phyloP scores from a whole-genome alignment of 2,329 filamentous ascomycete genomes.

The Penicillium sumatraense region DNA sequence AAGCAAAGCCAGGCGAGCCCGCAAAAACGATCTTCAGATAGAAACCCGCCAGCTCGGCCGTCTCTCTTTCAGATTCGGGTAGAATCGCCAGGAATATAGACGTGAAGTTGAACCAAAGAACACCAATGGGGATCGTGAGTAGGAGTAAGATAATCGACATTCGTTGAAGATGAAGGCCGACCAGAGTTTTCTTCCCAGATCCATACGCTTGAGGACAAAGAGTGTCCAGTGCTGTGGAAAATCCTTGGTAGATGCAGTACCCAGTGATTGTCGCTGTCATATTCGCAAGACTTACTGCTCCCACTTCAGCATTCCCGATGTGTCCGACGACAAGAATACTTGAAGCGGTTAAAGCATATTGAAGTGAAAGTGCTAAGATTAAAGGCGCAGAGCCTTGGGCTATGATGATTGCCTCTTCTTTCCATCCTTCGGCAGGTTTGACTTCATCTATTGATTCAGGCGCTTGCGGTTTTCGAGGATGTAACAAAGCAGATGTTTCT shows the following conservation, averaged over 20 bases:
- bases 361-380: slow-evolving; percentile 74
- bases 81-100: slow-evolving; percentile 68
- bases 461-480: background rate
- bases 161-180: slow-evolving; percentile 80
- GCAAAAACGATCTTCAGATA: slow-evolving; percentile 73
- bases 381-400: slow-evolving; percentile 55
- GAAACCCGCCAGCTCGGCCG: slow-evolving; percentile 66
- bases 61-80: slow-evolving; percentile 69
- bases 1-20: slow-evolving; percentile 75
- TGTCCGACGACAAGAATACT: slow-evolving; percentile 79
- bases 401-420: background rate
- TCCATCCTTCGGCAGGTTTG: background rate
- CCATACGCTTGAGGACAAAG: slow-evolving; percentile 94
- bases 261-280: slow-evolving; percentile 83
- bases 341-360: slow-evolving; percentile 81
- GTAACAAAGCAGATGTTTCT: background rate
- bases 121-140: slow-evolving; percentile 72
- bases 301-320: slow-evolving; percentile 72
- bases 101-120: slow-evolving; percentile 73
- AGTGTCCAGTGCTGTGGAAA: slow-evolving; percentile 88
- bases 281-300: slow-evolving; percentile 69
- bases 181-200: slow-evolving; percentile 84
- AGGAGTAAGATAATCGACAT: slow-evolving; percentile 78
- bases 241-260: slow-evolving; percentile 76
- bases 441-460: background rate